Evolutionary conservation across 2,329 filamentous ascomycete species (phyloP).

Genomic region (Clarireedia monteithiana): DNA sequence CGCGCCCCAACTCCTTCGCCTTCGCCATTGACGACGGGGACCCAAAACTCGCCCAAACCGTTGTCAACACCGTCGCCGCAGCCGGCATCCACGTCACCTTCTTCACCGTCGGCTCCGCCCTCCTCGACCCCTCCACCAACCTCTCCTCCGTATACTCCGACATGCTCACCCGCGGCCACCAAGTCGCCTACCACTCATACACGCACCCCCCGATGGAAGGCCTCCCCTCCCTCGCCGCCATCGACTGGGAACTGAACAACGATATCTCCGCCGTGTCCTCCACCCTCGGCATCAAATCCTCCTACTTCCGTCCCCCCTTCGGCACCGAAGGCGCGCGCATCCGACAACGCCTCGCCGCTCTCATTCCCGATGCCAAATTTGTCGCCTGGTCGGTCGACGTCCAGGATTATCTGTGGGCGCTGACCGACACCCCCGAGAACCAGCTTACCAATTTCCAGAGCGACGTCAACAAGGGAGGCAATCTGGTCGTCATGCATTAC

Average conservation of each 20-base stretch:
- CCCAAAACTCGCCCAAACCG: slow-evolving; percentile 49
- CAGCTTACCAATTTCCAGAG: slow-evolving; percentile 59
- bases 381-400: slow-evolving; percentile 65
- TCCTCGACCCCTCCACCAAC: slow-evolving; percentile 51
- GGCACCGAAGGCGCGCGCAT: slow-evolving; percentile 61
- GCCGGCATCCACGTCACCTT: slow-evolving; percentile 61
- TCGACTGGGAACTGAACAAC: slow-evolving; percentile 55
- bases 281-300: slow-evolving; percentile 32
- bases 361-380: slow-evolving; percentile 46
- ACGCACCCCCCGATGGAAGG: slow-evolving; percentile 62
- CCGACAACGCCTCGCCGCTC: slow-evolving; percentile 50
- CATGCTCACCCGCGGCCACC: slow-evolving; percentile 55
- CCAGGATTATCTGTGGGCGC: slow-evolving; percentile 63
- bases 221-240: slow-evolving; percentile 41
- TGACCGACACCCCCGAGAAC: slow-evolving; percentile 53
- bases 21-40: slow-evolving; percentile 66
- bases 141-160: slow-evolving; percentile 56
- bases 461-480: slow-evolving; percentile 54
- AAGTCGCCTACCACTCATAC: slow-evolving; percentile 61
- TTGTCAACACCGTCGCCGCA: slow-evolving; percentile 53
- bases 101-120: slow-evolving; percentile 59
- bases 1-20: slow-evolving; percentile 60
- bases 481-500: slow-evolving; percentile 63
- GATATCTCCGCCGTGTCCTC: slow-evolving; percentile 42
- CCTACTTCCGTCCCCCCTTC: slow-evolving; percentile 63